These are phyloP conservation scores for Cubamyces sp. DNA, from an alignment of 768 basidiomycete genomes.

Conservation along the genomic window DNA sequence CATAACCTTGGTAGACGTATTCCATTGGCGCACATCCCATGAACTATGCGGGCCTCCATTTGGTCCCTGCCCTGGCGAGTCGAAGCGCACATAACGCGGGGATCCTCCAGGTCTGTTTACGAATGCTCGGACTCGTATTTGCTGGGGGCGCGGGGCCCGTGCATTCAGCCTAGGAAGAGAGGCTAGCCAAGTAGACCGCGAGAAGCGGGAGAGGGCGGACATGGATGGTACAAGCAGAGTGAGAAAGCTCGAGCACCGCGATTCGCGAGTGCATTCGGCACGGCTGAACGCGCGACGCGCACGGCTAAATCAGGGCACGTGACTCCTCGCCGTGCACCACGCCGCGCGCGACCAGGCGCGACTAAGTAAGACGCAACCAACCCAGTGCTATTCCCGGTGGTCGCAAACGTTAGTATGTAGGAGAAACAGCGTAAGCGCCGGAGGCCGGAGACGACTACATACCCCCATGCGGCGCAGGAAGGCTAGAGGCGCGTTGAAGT, in stretches of 20 bases:
- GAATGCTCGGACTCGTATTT: not conserved
- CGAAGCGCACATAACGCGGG: conserved; percentile 29
- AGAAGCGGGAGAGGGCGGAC: not conserved
- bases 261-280: not conserved
- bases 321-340: too few relatives aligned
- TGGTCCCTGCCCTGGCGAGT: conserved; percentile 1
- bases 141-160: not conserved
- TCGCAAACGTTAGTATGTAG: too few relatives aligned
- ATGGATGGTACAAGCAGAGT: not conserved
- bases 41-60: conserved; percentile 7
- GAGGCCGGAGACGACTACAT: too few relatives aligned
- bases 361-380: too few relatives aligned
- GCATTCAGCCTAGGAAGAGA: not conserved
- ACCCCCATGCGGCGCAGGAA: too few relatives aligned
- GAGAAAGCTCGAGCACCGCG: not conserved
- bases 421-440: too few relatives aligned
- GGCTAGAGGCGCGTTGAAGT: too few relatives aligned
- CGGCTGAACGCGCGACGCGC: not conserved
- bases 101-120: not conserved
- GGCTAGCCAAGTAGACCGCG: conserved; percentile 4
- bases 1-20: conserved; percentile 19
- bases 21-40: conserved; percentile 25
- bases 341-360: too few relatives aligned
- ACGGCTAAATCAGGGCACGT: not conserved
- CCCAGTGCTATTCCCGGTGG: too few relatives aligned